A percentile compares a stretch with the other conserved stretches of the same genome.
phyloP scores from a whole-genome alignment of 2,329 filamentous ascomycete species.

The Tolypocladium tundrense region DNA sequence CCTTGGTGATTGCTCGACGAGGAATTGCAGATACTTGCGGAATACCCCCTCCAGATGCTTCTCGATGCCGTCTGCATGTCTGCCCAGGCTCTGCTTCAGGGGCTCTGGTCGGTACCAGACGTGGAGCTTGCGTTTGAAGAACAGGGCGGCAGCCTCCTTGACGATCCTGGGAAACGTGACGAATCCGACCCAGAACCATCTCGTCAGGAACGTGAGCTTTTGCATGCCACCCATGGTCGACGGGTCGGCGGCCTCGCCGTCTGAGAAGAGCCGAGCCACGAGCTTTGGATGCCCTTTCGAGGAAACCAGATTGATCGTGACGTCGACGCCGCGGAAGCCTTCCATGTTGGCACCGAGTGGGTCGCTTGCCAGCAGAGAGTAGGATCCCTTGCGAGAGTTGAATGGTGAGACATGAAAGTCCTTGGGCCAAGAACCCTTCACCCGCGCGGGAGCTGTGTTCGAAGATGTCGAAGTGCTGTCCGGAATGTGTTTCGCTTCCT shows the following conservation, averaged over 20 bases:
- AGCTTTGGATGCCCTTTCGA: constrained; percentile 52
- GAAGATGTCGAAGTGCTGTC: neutral
- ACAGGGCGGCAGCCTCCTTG: constrained; percentile 47
- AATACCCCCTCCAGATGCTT: constrained; percentile 34
- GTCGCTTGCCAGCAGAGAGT: constrained; percentile 39
- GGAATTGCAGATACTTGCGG: constrained; percentile 33
- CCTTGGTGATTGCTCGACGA: constrained; percentile 35
- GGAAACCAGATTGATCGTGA: constrained; percentile 50
- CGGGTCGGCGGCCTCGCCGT: constrained; percentile 39
- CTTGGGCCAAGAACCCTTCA: constrained; percentile 50
- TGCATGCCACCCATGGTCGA: constrained; percentile 27
- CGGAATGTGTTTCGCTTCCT: constrained; percentile 8
- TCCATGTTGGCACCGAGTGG: constrained; percentile 27
- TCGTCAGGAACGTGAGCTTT: constrained; percentile 35
- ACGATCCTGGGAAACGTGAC: constrained; percentile 56
- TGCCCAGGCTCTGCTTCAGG: constrained; percentile 41
- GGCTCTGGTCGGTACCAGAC: constrained; percentile 60
- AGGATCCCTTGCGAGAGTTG: constrained; percentile 50
- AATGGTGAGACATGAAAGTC: constrained; percentile 72
- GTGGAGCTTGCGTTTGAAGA: constrained; percentile 45
- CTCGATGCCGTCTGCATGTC: constrained; percentile 42
- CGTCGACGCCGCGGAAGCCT: constrained; percentile 36
- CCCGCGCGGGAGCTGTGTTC: constrained; percentile 10
- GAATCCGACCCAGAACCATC: constrained; percentile 60
- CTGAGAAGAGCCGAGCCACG: constrained; percentile 48